A percentile compares a stretch with the other conserved stretches of the same genome.
Evolutionary conservation across 345 rosid genomes (phyloP).

Genomic region (Melastoma malabathricum): DNA sequence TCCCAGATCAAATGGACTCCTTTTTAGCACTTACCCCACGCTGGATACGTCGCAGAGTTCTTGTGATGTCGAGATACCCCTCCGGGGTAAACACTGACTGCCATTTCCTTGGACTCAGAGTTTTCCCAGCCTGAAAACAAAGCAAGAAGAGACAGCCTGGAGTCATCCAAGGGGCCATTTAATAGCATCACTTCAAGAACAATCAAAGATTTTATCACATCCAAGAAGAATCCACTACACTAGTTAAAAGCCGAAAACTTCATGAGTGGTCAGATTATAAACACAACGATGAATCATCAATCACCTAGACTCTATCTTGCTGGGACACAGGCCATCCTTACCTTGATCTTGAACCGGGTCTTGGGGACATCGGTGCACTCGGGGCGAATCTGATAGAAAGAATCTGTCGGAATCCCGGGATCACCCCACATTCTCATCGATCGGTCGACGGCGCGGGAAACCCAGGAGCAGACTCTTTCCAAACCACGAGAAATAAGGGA

Average conservation of each 20-base stretch:
- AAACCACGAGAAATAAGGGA: not conserved
- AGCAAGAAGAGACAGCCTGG: not conserved
- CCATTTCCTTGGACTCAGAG: conserved; percentile 92
- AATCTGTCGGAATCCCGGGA: conserved; percentile 61
- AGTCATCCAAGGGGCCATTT: not conserved
- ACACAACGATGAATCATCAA: no score
- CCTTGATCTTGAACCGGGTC: conserved; percentile 86
- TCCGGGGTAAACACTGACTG: conserved; percentile 64
- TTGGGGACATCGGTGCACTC: conserved; percentile 90
- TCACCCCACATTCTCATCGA: conserved; percentile 44
- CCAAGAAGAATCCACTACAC: no score
- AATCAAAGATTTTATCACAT: no score
- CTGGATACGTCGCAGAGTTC: conserved; percentile 68
- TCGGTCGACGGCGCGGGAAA: not conserved
- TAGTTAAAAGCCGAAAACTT: no score
- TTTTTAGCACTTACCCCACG: conserved; percentile 48
- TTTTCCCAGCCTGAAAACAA: conserved; percentile 75
- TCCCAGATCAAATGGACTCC: not conserved
- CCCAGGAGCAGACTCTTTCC: conserved; percentile 1
- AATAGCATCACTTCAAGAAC: no score
- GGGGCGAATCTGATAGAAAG: conserved; percentile 83
- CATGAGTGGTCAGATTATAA: no score
- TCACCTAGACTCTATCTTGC: no score
- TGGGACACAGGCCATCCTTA: conserved; percentile 7
- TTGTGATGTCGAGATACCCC: conserved; percentile 69